Evolutionary conservation across 306 rosid species (phyloP).

Genomic region (Cucumis hystrix): DNA sequence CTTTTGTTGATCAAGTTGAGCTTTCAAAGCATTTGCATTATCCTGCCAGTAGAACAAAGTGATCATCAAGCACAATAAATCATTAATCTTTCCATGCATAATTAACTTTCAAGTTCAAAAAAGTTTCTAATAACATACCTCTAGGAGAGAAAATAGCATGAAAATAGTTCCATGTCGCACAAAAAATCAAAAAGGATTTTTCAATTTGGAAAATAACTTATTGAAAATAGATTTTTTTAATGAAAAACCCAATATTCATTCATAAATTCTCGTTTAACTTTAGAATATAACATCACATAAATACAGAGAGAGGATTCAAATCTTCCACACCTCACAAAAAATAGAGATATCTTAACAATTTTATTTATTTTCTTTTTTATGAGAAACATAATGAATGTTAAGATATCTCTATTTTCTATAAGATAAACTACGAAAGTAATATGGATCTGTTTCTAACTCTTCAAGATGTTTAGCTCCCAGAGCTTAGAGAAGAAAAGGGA

Average conservation of each 20-base stretch:
- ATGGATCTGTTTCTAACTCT: neutral
- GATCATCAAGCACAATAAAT: neutral
- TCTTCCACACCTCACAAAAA: neutral
- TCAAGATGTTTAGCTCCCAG: neutral
- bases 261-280: neutral
- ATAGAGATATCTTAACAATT: neutral
- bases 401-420: too few species aligned
- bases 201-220: neutral
- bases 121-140: neutral
- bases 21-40: constrained; percentile 75
- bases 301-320: neutral
- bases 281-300: neutral
- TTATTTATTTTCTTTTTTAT: too few species aligned
- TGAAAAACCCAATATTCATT: neutral
- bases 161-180: neutral
- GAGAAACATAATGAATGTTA: too few species aligned
- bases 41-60: constrained; percentile 42
- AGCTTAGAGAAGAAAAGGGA: neutral
- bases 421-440: too few species aligned
- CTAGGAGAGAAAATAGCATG: neutral
- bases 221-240: neutral
- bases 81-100: neutral
- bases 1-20: constrained; percentile 97
- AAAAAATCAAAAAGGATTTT: neutral
- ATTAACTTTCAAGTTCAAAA: neutral